phyloP scores from a whole-genome alignment of 345 rosid genomes.

The Viola odorata region DNA sequence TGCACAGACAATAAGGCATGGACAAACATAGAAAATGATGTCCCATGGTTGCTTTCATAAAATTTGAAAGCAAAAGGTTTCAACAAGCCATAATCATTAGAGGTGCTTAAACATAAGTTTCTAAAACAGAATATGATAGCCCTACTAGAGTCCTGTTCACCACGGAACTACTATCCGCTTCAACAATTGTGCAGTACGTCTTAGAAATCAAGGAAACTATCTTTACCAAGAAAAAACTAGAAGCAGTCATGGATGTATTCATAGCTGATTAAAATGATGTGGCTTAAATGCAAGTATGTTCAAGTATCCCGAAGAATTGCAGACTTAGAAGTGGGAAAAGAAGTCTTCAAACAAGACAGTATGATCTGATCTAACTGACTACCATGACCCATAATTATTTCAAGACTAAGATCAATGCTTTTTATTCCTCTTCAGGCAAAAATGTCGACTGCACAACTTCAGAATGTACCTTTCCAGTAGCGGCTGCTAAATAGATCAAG shows the following conservation, averaged over 20 bases:
- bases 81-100: not conserved
- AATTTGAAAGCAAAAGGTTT: not conserved
- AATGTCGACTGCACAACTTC: not conserved
- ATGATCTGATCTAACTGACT: not conserved
- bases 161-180: not conserved
- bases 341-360: not conserved
- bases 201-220: not conserved
- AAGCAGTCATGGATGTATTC: not conserved
- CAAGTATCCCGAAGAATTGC: not conserved
- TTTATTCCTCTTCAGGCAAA: not conserved
- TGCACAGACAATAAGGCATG: not conserved
- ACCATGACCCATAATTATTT: not conserved
- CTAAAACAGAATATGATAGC: not conserved
- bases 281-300: not conserved
- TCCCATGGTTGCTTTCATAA: not conserved
- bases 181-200: not conserved
- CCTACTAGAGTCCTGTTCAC: not conserved
- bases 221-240: no score
- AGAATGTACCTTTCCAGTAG: conserved; percentile 73
- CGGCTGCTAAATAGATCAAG: conserved; percentile 87
- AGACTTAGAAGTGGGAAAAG: no score
- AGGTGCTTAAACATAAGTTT: not conserved
- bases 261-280: not conserved
- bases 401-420: not conserved
- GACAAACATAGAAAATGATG: not conserved